These are phyloP conservation scores for Hordeum vulgare DNA, from an alignment of 176 grass and related monocot species.

Conservation along the genomic window MorexV3_pseudomolecules_assembly NC_058518.1:33237461-33237960, in stretches of 20 bases:
- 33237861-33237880: neutral
- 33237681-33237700: neutral
- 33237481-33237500: no score
- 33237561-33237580: no score
- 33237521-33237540: no score
- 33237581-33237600: conserved; percentile 75
- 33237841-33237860: neutral
- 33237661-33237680: neutral
- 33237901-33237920: neutral
- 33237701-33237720: conserved; percentile 47
- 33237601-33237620: conserved; percentile 97
- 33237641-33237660: neutral
- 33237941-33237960: no score
- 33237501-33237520: no score
- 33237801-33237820: conserved; percentile 41
- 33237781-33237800: conserved; percentile 80
- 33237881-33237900: neutral
- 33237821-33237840: neutral
- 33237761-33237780: conserved; percentile 84
- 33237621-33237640: conserved; percentile 89
- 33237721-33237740: conserved; percentile 79
- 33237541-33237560: no score
- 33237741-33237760: conserved; percentile 81
- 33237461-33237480: no score
- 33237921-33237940: conserved; percentile 7